phyloP scores from a whole-genome alignment of 106 monocot species.

The Agapanthus africanus region DNA sequence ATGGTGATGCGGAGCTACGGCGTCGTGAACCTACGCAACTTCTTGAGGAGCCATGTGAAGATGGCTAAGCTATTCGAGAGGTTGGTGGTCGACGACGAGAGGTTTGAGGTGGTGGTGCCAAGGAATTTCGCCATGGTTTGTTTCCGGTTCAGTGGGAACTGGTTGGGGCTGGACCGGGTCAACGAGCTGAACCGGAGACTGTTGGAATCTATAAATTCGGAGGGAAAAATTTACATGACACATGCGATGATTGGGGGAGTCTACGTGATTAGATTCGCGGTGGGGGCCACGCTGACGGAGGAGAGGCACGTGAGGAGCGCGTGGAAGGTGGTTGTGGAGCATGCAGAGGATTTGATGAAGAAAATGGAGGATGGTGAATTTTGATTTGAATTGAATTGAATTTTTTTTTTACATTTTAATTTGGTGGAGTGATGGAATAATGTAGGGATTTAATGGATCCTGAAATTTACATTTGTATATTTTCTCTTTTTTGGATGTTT shows the following conservation, averaged over 20 bases:
- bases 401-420: too few relatives aligned
- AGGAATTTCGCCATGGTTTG: constrained; percentile 38
- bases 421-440: too few relatives aligned
- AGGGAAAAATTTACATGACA: constrained; percentile 29
- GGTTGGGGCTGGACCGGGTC: neutral
- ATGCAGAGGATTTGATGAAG: too few relatives aligned
- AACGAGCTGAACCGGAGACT: constrained; percentile 25
- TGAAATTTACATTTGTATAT: too few relatives aligned
- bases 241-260: constrained; percentile 36
- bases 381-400: too few relatives aligned
- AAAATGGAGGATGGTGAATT: too few relatives aligned
- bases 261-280: constrained; percentile 38
- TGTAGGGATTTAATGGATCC: too few relatives aligned
- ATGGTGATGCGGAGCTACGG: constrained; percentile 47
- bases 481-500: too few relatives aligned
- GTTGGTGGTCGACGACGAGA: constrained; percentile 20
- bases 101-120: constrained; percentile 53
- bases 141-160: constrained; percentile 17
- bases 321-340: constrained; percentile 31
- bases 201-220: constrained; percentile 19
- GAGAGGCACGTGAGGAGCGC: constrained; percentile 32
- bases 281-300: constrained; percentile 42
- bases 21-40: constrained; percentile 20
- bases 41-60: constrained; percentile 28
- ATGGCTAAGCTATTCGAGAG: constrained; percentile 46